Evolutionary conservation across 768 basidiomycete species (phyloP).

Genomic region (Mycena galericulata): DNA sequence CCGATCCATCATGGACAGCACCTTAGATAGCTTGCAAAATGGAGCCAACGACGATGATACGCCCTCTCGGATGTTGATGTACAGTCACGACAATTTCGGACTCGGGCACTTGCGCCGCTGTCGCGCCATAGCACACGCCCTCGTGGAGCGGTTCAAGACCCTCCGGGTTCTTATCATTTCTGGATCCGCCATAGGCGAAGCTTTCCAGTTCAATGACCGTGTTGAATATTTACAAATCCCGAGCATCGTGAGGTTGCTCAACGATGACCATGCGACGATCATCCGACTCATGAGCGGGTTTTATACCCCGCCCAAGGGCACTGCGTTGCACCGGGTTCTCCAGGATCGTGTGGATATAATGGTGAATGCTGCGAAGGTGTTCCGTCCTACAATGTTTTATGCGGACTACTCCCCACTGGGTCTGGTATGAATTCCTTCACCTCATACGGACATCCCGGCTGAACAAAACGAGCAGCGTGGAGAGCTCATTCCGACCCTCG

Average conservation of each 20-base stretch:
- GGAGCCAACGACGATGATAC: too few relatives aligned
- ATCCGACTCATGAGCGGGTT: slow-evolving; percentile 24
- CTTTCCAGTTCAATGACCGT: slow-evolving; percentile 22
- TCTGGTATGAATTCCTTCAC: neutral
- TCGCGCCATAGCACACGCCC: slow-evolving; percentile 15
- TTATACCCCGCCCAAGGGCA: slow-evolving; percentile 9
- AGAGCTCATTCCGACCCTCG: slow-evolving; percentile 9
- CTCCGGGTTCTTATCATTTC: slow-evolving; percentile 18
- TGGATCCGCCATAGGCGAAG: slow-evolving; percentile 19
- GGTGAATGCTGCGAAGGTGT: slow-evolving; percentile 16
- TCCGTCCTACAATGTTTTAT: slow-evolving; percentile 14
- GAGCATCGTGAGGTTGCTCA: slow-evolving; percentile 15
- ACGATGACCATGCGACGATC: slow-evolving; percentile 20
- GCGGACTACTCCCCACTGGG: slow-evolving; percentile 19
- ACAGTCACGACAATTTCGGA: slow-evolving; percentile 25
- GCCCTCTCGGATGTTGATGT: slow-evolving; percentile 15
- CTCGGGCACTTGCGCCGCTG: slow-evolving; percentile 22
- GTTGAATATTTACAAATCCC: slow-evolving; percentile 27
- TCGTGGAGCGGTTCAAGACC: slow-evolving; percentile 12
- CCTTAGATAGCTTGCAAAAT: too few relatives aligned
- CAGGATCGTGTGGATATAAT: slow-evolving; percentile 12
- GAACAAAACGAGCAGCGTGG: slow-evolving; percentile 17
- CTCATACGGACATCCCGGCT: neutral
- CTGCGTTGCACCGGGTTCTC: slow-evolving; percentile 12
- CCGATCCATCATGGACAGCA: too few relatives aligned